phyloP scores from a whole-genome alignment of 2,329 filamentous ascomycete species.

The Biscogniauxia mediterranea region DNA sequence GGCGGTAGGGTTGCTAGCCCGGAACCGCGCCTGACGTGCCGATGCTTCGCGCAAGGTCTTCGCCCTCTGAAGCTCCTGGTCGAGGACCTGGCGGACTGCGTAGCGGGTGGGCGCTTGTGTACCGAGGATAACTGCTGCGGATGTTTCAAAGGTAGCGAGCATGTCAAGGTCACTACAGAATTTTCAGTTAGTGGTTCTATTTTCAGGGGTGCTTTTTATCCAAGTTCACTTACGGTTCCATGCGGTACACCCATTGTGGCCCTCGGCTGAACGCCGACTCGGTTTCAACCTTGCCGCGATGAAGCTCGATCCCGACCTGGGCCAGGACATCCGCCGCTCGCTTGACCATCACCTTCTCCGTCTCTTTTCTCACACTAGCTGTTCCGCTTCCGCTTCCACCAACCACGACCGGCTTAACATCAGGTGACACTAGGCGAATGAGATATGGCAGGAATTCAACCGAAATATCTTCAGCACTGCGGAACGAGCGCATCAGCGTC shows the following conservation, averaged over 20 bases:
- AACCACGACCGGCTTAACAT: conserved; percentile 87
- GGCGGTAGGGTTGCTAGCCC: conserved; percentile 43
- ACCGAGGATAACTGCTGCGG: conserved; percentile 49
- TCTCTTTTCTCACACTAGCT: conserved; percentile 84
- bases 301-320: conserved; percentile 78
- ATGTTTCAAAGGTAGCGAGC: conserved; percentile 72
- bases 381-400: conserved; percentile 65
- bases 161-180: conserved; percentile 65
- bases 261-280: conserved; percentile 59
- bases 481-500: conserved; percentile 72
- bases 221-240: conserved; percentile 75
- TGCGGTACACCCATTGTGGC: conserved; percentile 80
- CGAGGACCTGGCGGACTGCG: conserved; percentile 87
- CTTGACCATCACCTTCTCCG: conserved; percentile 76
- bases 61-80: conserved; percentile 82
- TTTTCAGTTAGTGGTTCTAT: conserved; percentile 6
- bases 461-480: conserved; percentile 73
- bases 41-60: conserved; percentile 64
- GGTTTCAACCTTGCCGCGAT: conserved; percentile 75
- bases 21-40: conserved; percentile 63
- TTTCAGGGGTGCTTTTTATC: background rate
- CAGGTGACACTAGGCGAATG: conserved; percentile 78
- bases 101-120: conserved; percentile 77
- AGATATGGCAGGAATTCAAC: conserved; percentile 84
- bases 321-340: conserved; percentile 78